A percentile compares a stretch with the other conserved stretches of the same genome.
Conservation (phyloP, 805 yeast genomes). For the Nakazawaea laoshanensis region DNA sequence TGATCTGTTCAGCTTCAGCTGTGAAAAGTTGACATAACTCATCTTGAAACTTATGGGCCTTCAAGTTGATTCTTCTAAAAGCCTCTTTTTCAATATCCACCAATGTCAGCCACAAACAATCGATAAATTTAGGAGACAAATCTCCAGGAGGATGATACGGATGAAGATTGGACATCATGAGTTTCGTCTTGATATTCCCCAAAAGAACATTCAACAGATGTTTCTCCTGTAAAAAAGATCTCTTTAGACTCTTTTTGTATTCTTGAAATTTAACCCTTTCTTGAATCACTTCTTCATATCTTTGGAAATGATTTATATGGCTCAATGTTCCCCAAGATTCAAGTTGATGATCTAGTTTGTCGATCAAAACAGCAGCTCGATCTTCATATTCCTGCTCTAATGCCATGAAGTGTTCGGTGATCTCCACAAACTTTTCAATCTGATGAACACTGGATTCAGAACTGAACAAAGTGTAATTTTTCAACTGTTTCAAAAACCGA, state of each 20-base stretch:
- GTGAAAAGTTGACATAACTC: constrained; percentile 22
- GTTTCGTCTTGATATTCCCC: constrained; percentile 26
- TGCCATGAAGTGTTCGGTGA: constrained; percentile 18
- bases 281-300: constrained; percentile 17
- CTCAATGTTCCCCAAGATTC: constrained; percentile 17
- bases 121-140: constrained; percentile 19
- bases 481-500: constrained; percentile 1
- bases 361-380: constrained; percentile 19
- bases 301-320: constrained; percentile 14
- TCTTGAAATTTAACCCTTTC: constrained; percentile 17
- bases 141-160: constrained; percentile 26
- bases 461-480: neutral
- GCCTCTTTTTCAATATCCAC: constrained; percentile 22
- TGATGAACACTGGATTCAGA: constrained; percentile 15
- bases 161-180: constrained; percentile 23
- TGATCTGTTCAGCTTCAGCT: constrained; percentile 21
- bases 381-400: constrained; percentile 24
- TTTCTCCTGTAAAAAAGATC: constrained; percentile 28
- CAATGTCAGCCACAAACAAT: constrained; percentile 22
- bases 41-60: constrained; percentile 23
- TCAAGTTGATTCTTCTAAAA: constrained; percentile 21
- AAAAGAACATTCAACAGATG: constrained; percentile 23
- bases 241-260: constrained; percentile 21
- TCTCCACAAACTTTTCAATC: constrained; percentile 27
- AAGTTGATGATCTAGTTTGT: constrained; percentile 14